Evolutionary conservation across 192 early-diverging fungal genomes (phyloP), one percentile per base, ranked within the genome.

Genomic region (Spinellus fusiger): DNA sequence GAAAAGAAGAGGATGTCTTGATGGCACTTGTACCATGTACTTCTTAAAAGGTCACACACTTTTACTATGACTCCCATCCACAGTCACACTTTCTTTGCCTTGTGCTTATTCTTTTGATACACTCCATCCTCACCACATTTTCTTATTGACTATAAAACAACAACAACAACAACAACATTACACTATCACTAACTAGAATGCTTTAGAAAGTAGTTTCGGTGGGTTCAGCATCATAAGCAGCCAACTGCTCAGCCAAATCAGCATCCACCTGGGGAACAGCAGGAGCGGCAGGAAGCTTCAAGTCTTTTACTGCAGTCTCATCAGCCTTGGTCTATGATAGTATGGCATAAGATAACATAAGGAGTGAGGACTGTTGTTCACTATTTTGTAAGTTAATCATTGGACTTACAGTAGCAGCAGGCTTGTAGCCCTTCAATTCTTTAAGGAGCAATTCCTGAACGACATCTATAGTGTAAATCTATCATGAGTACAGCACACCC

Each of bases 361-460:
- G 18, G 18, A 6, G 3, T 18, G 18, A n/a, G 15, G 18, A 44
- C 3, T 3, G 13, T 18, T 44, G 40, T 44, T 44, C 40, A 44
- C 35, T 44, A 44, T n/a, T 37, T 37, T 13, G 35, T 5, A 44
- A 12, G 13, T 44, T 10, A n/a, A 12, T 6, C 40, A 44, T 44
- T 2, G 40, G 3, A 64, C 65, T 49, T 75, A 77, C 78, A 49
- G 64, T 59, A 57, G 77, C 68, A 33, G 66, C 47, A 61, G 79
- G 79, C 76, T 80, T 77, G 71, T 80, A 80, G 49, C 28, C 60
- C 79, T 80, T 77, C 65, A 80, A 61, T 62, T 80, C 76, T 73
- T 77, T 73, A 37, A 80, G 53, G 70, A 73, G 75, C 60, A 80
- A 49, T 5, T 77, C 75, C 59, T 75, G 71, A 53, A 80, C 49